These are phyloP conservation scores for Alternaria arbusti DNA, from an alignment of 2,329 filamentous ascomycete species.

Conservation along the genomic window DNA sequence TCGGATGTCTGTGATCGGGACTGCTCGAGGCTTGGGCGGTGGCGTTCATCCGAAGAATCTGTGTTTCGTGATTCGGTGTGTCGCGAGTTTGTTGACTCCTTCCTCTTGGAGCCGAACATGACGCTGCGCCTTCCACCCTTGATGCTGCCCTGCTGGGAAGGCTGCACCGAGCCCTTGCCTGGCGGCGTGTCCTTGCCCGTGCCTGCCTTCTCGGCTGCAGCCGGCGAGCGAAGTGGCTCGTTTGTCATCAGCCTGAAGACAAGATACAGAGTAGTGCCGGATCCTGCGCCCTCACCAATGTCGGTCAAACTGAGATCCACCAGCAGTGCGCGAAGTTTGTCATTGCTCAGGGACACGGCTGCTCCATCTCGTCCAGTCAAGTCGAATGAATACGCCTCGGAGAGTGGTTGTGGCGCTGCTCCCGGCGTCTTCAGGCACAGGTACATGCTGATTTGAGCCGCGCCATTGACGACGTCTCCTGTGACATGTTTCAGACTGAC, in stretches of 20 bases:
- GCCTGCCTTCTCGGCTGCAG: conserved; percentile 40
- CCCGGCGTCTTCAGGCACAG: conserved; percentile 75
- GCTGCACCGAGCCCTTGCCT: conserved; percentile 32
- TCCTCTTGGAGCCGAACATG: conserved; percentile 73
- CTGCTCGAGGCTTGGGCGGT: conserved; percentile 32
- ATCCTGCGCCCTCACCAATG: conserved; percentile 66
- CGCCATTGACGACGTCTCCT: conserved; percentile 75
- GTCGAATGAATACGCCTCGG: conserved; percentile 82
- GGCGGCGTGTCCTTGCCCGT: conserved; percentile 35
- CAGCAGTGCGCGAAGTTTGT: conserved; percentile 83
- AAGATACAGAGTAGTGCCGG: conserved; percentile 78
- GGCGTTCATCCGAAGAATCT: conserved; percentile 23
- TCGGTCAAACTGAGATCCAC: conserved; percentile 83
- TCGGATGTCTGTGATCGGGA: conserved; percentile 32
- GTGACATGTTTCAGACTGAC: conserved; percentile 85
- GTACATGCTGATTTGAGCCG: conserved; percentile 74
- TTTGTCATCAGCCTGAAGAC: conserved; percentile 78
- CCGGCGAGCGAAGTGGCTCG: conserved; percentile 50
- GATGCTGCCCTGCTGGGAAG: conserved; percentile 43
- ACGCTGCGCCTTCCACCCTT: conserved; percentile 56
- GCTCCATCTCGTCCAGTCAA: conserved; percentile 77
- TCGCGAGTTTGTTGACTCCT: conserved; percentile 41
- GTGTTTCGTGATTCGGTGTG: conserved; percentile 20
- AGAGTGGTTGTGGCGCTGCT: conserved; percentile 70
- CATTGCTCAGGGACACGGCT: conserved; percentile 67